phyloP scores from a whole-genome alignment of 257 asterid species.

The Solanum appendiculatum region DNA sequence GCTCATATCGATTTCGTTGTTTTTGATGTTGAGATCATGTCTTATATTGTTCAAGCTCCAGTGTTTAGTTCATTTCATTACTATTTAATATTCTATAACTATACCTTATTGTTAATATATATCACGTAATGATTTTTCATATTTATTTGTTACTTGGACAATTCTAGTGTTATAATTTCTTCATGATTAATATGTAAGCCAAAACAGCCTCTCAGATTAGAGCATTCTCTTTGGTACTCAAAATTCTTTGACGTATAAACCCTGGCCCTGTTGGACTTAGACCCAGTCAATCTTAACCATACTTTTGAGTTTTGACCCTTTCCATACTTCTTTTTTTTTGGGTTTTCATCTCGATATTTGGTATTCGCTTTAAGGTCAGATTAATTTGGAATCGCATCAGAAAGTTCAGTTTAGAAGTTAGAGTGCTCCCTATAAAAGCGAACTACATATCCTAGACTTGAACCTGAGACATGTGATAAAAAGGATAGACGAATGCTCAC shows the following conservation, averaged over 20 bases:
- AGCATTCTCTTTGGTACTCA: not conserved
- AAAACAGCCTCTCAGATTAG: not conserved
- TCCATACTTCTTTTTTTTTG: not conserved
- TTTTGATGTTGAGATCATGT: not conserved
- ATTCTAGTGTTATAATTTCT: not conserved
- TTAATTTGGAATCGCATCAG: not conserved
- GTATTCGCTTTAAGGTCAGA: not conserved
- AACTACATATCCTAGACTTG: not conserved
- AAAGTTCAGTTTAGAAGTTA: not conserved
- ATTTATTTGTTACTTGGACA: not conserved
- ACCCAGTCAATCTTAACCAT: not conserved
- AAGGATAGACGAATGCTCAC: not conserved
- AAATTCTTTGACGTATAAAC: not conserved
- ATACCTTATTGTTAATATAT: too few relatives aligned
- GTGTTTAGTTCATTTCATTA: too few relatives aligned
- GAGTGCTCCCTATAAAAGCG: rapidly evolving
- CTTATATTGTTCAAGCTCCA: not conserved
- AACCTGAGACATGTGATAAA: not conserved
- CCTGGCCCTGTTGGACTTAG: not conserved
- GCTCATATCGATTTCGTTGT: too few relatives aligned
- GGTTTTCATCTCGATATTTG: not conserved
- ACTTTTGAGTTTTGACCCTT: not conserved
- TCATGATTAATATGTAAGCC: not conserved
- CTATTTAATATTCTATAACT: too few relatives aligned
- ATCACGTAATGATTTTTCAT: not conserved